Percentiles rank a stretch among this genome's conserved stretches.
These are phyloP conservation scores for Sarcocystis neurona DNA, from an alignment of 169 alveolate genomes.

Conservation along the genomic window DNA sequence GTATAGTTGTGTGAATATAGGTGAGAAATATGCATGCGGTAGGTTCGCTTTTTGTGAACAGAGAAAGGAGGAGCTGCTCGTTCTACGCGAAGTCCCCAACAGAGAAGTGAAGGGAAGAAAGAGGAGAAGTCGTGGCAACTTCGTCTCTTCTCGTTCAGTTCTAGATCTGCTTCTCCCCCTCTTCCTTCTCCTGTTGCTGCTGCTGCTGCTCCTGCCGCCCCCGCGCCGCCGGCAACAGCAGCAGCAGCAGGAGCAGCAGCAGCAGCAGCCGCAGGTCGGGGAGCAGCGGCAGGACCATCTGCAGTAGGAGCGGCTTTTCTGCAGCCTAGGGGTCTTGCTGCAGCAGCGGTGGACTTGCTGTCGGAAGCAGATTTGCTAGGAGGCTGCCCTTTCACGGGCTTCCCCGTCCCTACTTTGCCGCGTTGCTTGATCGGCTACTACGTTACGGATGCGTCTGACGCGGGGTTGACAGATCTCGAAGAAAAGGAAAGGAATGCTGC, in stretches of 20 bases:
- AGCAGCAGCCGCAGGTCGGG: background rate
- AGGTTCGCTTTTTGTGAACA: too few relatives aligned
- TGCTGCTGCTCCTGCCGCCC: background rate
- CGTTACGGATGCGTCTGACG: slow-evolving; percentile 59
- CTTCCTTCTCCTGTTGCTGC: too few relatives aligned
- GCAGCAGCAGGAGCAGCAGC: background rate
- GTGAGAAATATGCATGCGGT: too few relatives aligned
- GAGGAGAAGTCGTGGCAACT: background rate
- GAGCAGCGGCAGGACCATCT: background rate
- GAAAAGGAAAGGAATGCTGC: slow-evolving; percentile 49
- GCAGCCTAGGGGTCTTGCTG: background rate
- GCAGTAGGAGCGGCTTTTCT: background rate
- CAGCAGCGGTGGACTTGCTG: background rate
- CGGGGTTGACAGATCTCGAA: slow-evolving; percentile 61
- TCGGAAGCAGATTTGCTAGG: slow-evolving; percentile 1
- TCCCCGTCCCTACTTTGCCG: slow-evolving; percentile 61
- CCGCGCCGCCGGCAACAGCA: background rate
- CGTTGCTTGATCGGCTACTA: slow-evolving; percentile 54
- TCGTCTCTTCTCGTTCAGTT: background rate
- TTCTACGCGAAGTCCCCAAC: too few relatives aligned
- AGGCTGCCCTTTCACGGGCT: slow-evolving; percentile 63
- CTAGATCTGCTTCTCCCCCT: background rate
- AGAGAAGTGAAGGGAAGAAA: too few relatives aligned
- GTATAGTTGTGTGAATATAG: too few relatives aligned
- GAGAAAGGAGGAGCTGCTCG: too few relatives aligned